These are phyloP conservation scores for Phialemonium atrogriseum DNA, from an alignment of 2,329 filamentous ascomycete genomes.

Conservation along the genomic window DNA sequence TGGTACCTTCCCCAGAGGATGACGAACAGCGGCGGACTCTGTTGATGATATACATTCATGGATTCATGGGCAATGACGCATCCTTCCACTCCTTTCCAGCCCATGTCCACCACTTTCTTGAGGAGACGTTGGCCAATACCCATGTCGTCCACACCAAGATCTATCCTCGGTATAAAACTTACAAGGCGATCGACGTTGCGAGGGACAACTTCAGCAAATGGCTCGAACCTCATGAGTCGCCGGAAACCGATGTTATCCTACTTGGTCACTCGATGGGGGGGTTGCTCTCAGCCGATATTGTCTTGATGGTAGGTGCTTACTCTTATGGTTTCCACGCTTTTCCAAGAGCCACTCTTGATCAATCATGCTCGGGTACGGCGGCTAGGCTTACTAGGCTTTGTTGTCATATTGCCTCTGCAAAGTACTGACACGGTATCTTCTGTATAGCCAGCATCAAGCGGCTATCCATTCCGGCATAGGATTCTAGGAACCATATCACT, in stretches of 20 bases:
- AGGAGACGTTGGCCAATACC: slow-evolving; percentile 56
- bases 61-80: slow-evolving; percentile 81
- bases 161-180: slow-evolving; percentile 72
- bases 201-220: slow-evolving; percentile 77
- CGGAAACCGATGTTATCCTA: slow-evolving; percentile 69
- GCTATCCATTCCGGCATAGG: slow-evolving; percentile 54
- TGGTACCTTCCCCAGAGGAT: slow-evolving; percentile 27
- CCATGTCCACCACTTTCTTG: slow-evolving; percentile 71
- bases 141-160: slow-evolving; percentile 83
- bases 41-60: slow-evolving; percentile 78
- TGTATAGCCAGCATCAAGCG: slow-evolving; percentile 10
- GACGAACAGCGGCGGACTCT: slow-evolving; percentile 43
- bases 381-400: no score
- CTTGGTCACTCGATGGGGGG: slow-evolving; percentile 90
- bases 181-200: slow-evolving; percentile 62
- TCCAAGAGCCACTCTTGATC: no score
- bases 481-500: slow-evolving; percentile 76
- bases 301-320: slow-evolving; percentile 44
- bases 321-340: no score
- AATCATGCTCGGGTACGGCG: no score
- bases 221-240: slow-evolving; percentile 68
- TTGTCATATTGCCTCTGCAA: slow-evolving; percentile 4
- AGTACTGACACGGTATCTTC: slow-evolving; percentile 1
- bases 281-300: slow-evolving; percentile 71
- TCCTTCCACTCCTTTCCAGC: slow-evolving; percentile 84